A percentile compares a stretch with the other conserved stretches of the same genome.
Evolutionary conservation across 257 asterid species (phyloP).

Genomic region (Scutellaria minor): DNA sequence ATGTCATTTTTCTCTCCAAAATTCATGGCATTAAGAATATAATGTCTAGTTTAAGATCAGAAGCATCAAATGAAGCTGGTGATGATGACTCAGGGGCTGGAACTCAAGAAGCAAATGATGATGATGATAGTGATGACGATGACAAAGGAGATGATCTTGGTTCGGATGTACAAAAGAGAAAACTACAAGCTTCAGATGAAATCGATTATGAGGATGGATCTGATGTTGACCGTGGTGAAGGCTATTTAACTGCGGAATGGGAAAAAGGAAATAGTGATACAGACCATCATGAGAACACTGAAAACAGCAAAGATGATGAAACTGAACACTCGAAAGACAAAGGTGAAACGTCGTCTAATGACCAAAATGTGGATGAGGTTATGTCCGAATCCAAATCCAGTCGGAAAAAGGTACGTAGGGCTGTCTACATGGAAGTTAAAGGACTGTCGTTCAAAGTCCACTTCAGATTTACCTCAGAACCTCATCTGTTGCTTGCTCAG

Average conservation of each 20-base stretch:
- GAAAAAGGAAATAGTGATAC: slow-evolving; percentile 38
- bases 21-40: slow-evolving; percentile 59
- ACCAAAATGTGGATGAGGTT: slow-evolving; percentile 38
- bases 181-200: slow-evolving; percentile 77
- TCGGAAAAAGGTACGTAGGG: slow-evolving; percentile 41
- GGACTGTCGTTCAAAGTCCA: slow-evolving; percentile 62
- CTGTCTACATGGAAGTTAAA: slow-evolving; percentile 40
- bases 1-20: slow-evolving; percentile 55
- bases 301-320: slow-evolving; percentile 45
- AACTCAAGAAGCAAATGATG: slow-evolving; percentile 40
- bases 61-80: slow-evolving; percentile 45
- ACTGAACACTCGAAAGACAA: slow-evolving; percentile 36
- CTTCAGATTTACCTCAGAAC: slow-evolving; percentile 64
- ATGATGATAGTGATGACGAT: slow-evolving; percentile 54
- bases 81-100: slow-evolving; percentile 48
- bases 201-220: slow-evolving; percentile 75
- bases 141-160: slow-evolving; percentile 78
- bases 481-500: slow-evolving; percentile 90
- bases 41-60: slow-evolving; percentile 43
- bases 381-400: slow-evolving; percentile 43
- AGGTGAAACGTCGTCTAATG: slow-evolving; percentile 39
- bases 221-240: slow-evolving; percentile 50
- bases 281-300: slow-evolving; percentile 42
- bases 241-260: slow-evolving; percentile 38
- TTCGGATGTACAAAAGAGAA: slow-evolving; percentile 64